phyloP scores from a whole-genome alignment of 2,329 filamentous ascomycete genomes.

The Aspergillus candidus region DNA sequence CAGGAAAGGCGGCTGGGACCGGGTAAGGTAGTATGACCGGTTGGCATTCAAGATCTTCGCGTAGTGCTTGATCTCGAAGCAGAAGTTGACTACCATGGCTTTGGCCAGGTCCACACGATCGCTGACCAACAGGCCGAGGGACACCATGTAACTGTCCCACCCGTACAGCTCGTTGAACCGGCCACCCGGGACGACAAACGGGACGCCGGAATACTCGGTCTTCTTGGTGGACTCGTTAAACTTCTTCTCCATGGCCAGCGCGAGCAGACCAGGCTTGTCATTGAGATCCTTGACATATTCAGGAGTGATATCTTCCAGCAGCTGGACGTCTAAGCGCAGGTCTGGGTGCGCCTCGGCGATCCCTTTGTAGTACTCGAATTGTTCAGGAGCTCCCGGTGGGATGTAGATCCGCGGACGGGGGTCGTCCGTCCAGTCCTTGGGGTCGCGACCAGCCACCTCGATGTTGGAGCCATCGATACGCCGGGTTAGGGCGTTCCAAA shows the following conservation, averaged over 20 bases:
- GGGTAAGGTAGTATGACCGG: constrained; percentile 86
- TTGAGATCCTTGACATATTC: constrained; percentile 80
- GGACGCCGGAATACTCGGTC: constrained; percentile 68
- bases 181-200: constrained; percentile 95
- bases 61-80: constrained; percentile 97
- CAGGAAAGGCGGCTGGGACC: constrained; percentile 92
- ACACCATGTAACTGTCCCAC: constrained; percentile 99
- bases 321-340: constrained; percentile 77
- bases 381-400: constrained; percentile 74
- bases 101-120: constrained; percentile 83
- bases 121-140: constrained; percentile 78
- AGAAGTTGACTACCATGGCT: constrained; percentile 92
- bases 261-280: constrained; percentile 77
- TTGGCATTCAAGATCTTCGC: constrained; percentile 98
- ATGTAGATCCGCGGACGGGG: constrained; percentile 89
- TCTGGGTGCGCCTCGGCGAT: constrained; percentile 75
- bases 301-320: constrained; percentile 70
- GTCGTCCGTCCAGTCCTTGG: constrained; percentile 92
- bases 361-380: constrained; percentile 80
- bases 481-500: constrained; percentile 87
- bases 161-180: constrained; percentile 98
- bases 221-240: constrained; percentile 62
- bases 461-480: constrained; percentile 78
- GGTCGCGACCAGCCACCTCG: constrained; percentile 77
- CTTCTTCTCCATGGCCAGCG: constrained; percentile 78